Evolutionary conservation across 2,329 filamentous ascomycete species (phyloP).

Genomic region (Ophiostoma ulmi): DNA sequence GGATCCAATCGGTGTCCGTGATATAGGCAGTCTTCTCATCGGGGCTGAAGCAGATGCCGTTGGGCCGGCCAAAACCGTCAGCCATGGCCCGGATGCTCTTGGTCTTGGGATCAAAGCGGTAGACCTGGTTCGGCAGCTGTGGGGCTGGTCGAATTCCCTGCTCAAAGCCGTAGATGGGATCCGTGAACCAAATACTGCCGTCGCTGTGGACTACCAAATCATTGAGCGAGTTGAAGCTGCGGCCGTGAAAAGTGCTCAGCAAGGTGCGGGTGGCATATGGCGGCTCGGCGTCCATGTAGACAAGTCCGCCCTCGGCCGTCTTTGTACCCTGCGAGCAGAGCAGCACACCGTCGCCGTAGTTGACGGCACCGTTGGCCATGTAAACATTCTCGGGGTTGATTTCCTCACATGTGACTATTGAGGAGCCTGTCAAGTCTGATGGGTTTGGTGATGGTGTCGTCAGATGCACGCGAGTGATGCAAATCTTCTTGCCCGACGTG

Average conservation of each 20-base stretch:
- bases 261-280: slow-evolving; percentile 35
- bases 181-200: slow-evolving; percentile 46
- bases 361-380: slow-evolving; percentile 25
- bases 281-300: slow-evolving; percentile 33
- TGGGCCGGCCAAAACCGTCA: slow-evolving; percentile 44
- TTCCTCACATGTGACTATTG: slow-evolving; percentile 14
- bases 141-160: slow-evolving; percentile 42
- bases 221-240: slow-evolving; percentile 45
- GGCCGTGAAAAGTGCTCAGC: slow-evolving; percentile 40
- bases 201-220: slow-evolving; percentile 39
- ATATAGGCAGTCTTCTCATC: slow-evolving; percentile 41
- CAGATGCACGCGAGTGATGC: slow-evolving; percentile 20
- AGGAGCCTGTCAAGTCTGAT: background rate
- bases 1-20: slow-evolving; percentile 37
- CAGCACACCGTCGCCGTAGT: slow-evolving; percentile 37
- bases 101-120: slow-evolving; percentile 40
- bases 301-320: slow-evolving; percentile 35
- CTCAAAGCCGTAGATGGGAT: slow-evolving; percentile 42
- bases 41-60: slow-evolving; percentile 39
- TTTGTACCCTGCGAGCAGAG: slow-evolving; percentile 30
- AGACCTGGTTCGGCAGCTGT: slow-evolving; percentile 44
- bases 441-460: background rate
- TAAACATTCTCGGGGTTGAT: slow-evolving; percentile 15
- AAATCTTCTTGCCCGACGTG: slow-evolving; percentile 16
- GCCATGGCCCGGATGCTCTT: slow-evolving; percentile 44